phyloP scores from a whole-genome alignment of 2,329 filamentous ascomycete genomes.

The Fusarium mangiferae region DNA sequence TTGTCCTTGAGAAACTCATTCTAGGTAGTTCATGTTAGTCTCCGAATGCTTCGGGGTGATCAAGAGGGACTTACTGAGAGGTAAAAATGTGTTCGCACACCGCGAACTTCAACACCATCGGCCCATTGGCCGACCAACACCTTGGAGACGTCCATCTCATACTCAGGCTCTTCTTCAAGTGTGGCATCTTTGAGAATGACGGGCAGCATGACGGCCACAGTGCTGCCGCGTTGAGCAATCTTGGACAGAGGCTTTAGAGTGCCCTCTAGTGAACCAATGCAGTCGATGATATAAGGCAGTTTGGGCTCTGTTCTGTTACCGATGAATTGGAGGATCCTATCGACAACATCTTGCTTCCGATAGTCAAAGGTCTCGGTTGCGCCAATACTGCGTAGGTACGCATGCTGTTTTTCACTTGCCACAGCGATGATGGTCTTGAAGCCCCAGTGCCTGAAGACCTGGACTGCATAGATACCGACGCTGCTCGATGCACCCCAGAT shows the following conservation, averaged over 20 bases:
- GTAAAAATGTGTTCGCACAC: conserved; percentile 57
- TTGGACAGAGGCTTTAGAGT: conserved; percentile 60
- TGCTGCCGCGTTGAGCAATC: conserved; percentile 60
- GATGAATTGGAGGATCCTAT: conserved; percentile 46
- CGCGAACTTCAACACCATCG: conserved; percentile 61
- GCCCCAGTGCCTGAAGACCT: conserved; percentile 63
- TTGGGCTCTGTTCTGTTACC: conserved; percentile 24
- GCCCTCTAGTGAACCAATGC: conserved; percentile 62
- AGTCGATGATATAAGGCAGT: conserved; percentile 63
- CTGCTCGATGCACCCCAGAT: conserved; percentile 64
- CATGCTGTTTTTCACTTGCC: conserved; percentile 58
- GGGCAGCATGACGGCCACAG: conserved; percentile 68
- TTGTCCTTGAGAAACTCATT: conserved; percentile 66
- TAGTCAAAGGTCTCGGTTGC: conserved; percentile 62
- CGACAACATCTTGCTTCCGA: conserved; percentile 48
- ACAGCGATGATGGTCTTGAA: conserved; percentile 62
- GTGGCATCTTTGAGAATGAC: conserved; percentile 66
- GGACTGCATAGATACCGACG: conserved; percentile 61
- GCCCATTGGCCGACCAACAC: conserved; percentile 57
- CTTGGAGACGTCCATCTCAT: conserved; percentile 62
- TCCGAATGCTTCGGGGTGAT: background rate
- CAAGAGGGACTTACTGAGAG: conserved; percentile 35
- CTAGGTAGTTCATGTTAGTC: conserved; percentile 45
- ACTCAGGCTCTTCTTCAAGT: conserved; percentile 59
- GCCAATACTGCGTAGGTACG: conserved; percentile 55